phyloP scores from a whole-genome alignment of 2,329 filamentous ascomycete genomes.

The Epichloe elymi region DNA sequence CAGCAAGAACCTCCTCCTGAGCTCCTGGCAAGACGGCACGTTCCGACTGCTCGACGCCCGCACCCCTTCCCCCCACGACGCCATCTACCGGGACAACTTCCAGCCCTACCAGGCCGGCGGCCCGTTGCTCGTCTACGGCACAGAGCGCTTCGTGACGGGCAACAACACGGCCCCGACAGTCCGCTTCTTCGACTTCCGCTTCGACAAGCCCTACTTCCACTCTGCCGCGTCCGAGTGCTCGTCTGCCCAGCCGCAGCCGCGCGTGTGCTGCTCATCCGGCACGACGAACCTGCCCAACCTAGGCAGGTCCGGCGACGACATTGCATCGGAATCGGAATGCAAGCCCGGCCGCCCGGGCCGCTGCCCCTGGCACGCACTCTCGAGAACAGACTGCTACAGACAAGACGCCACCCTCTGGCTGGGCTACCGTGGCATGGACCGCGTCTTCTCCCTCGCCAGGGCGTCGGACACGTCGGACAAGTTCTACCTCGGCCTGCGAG shows the following conservation, averaged over 20 bases:
- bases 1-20: slow-evolving; percentile 30
- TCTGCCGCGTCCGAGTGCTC: slow-evolving; percentile 34
- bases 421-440: slow-evolving; percentile 18
- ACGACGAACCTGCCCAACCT: not conserved
- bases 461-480: slow-evolving; percentile 31
- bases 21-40: slow-evolving; percentile 40
- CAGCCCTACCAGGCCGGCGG: slow-evolving; percentile 32
- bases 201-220: slow-evolving; percentile 34
- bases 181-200: slow-evolving; percentile 42
- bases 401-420: slow-evolving; percentile 37
- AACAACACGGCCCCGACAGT: slow-evolving; percentile 29
- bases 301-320: not conserved
- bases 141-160: slow-evolving; percentile 37
- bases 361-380: slow-evolving; percentile 37
- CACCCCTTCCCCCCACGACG: slow-evolving; percentile 31
- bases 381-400: slow-evolving; percentile 29
- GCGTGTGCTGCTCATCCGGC: not conserved
- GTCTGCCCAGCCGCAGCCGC: not conserved
- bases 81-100: slow-evolving; percentile 39
- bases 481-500: slow-evolving; percentile 37
- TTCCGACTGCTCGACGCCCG: slow-evolving; percentile 38
- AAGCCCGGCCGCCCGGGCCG: slow-evolving; percentile 16
- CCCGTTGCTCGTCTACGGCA: slow-evolving; percentile 35
- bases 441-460: slow-evolving; percentile 34
- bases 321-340: slow-evolving; percentile 16